Conservation (phyloP, 768 basidiomycete species). For the Tricholoma bakamatsutake region DNA sequence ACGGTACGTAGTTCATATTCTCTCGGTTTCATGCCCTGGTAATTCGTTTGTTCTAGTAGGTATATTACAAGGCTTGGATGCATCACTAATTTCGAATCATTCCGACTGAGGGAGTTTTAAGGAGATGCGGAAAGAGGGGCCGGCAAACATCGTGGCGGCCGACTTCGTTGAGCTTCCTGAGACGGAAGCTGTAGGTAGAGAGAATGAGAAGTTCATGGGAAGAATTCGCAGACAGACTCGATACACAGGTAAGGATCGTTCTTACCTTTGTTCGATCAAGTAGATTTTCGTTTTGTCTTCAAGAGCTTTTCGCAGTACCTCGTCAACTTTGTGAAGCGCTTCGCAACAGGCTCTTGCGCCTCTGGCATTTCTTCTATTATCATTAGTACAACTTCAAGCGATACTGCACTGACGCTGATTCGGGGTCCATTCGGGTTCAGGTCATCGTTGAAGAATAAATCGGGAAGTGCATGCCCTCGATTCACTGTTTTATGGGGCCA, state of each 20-base stretch:
- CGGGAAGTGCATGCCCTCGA: conserved; percentile 78
- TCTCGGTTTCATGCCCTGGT: too few species aligned
- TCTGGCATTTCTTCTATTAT: conserved; percentile 35
- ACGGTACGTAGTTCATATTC: too few species aligned
- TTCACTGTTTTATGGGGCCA: conserved; percentile 77
- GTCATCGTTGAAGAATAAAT: conserved; percentile 67
- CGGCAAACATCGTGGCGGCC: conserved; percentile 57
- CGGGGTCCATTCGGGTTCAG: conserved; percentile 85
- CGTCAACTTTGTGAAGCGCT: conserved; percentile 60
- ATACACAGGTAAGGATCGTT: conserved; percentile 45
- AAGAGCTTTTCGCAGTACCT: conserved; percentile 71
- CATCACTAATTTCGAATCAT: too few species aligned
- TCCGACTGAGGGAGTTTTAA: conserved; percentile 13
- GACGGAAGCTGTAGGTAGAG: conserved; percentile 31
- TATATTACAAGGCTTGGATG: too few species aligned
- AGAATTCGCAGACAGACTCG: conserved; percentile 54
- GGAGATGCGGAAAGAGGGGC: conserved; percentile 81
- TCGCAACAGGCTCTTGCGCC: conserved; percentile 62
- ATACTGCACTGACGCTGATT: conserved; percentile 24
- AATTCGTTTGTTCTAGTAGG: too few species aligned
- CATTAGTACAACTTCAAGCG: conserved; percentile 18
- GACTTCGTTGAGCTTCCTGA: conserved; percentile 80
- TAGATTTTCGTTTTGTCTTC: conserved; percentile 7
- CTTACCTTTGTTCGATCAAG: neutral
- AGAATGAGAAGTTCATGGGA: conserved; percentile 37